Evolutionary conservation across 108 stramenopile genomes (phyloP), one percentile per base, ranked within the genome.

Genomic region (Pseudonitzschia multistriata): DNA sequence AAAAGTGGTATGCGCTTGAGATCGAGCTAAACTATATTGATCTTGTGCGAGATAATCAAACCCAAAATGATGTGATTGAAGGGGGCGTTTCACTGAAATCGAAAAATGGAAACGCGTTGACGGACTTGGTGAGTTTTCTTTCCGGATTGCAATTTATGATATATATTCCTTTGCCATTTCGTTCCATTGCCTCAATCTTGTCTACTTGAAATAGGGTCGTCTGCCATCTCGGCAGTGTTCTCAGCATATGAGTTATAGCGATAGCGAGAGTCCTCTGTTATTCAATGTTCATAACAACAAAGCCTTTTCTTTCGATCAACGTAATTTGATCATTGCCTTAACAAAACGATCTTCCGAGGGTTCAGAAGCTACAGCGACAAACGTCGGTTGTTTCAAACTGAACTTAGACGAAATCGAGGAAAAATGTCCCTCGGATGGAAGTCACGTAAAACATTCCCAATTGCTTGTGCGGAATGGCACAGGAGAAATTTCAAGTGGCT

Each of bases 231-330:
- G 57, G 35, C 25, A 59, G 31, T 59, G 33, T 59, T 0, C 57
- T 59, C 57, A 59, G 57, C 57, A 59, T n/a, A 30, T 59, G n/a
- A 59, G 57, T n/a, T 59, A 35, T n/a, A 33, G 29, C 13, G 63
- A 64, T 22, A 36, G 4, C 13, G 28, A 40, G 14, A 39, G 14
- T 33, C 19, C 61, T 62, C 5, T 28, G 11, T 22, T 29, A 11
- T 64, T 15, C 42, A 64, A 39, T 11, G 40, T 45, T 22, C 63
- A 64, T 25, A 64, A 47, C 34, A 64, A 64, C 34, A 47, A 29
- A 28, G 15, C n/a, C n/a, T 47, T 45, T 64, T 15, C n/a, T 27
- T 30, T 64, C 22, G 39, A 64, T 39, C 22, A 64, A 22, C 37
- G 63, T 5, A 22, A 45, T 2, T 64, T 64, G 5, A 17, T 64